Conservation (phyloP, 148 eudicot species). For the Hydrangea macrophylla region DNA sequence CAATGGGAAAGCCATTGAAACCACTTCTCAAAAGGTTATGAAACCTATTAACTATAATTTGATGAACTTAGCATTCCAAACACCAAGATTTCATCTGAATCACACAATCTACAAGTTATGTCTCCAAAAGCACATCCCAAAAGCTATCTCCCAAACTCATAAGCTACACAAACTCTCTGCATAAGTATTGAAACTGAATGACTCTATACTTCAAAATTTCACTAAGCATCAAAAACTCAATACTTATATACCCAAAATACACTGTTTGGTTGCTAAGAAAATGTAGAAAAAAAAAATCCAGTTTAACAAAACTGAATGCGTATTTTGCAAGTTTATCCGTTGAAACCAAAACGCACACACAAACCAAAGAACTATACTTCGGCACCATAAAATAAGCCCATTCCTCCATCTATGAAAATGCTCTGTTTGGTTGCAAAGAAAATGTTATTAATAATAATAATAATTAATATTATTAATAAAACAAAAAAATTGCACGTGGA, state of each 20-base stretch:
- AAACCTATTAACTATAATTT: background rate
- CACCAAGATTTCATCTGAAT: conserved; percentile 7
- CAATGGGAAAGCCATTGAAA: conserved; percentile 31
- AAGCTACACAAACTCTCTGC: background rate
- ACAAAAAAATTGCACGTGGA: too few species aligned
- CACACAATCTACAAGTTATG: background rate
- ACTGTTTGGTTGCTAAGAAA: background rate
- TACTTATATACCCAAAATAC: background rate
- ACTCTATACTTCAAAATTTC: background rate
- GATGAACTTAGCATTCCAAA: conserved; percentile 3
- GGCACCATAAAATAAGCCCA: too few species aligned
- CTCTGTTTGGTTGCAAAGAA: too few species aligned
- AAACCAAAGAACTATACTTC: too few species aligned
- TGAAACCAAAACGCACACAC: too few species aligned
- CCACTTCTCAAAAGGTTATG: conserved; percentile 6
- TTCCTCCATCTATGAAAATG: too few species aligned
- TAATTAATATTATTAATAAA: too few species aligned
- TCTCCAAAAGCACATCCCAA: background rate
- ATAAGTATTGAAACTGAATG: background rate
- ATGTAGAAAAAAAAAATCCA: too few species aligned
- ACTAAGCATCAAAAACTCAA: background rate
- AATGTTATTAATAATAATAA: too few species aligned
- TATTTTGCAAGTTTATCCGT: too few species aligned
- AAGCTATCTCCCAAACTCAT: background rate
- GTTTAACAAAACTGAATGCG: too few species aligned